These are phyloP conservation scores for Phytophthora hibernalis DNA, from an alignment of 352 stramenopile genomes.

Conservation along the genomic window DNA sequence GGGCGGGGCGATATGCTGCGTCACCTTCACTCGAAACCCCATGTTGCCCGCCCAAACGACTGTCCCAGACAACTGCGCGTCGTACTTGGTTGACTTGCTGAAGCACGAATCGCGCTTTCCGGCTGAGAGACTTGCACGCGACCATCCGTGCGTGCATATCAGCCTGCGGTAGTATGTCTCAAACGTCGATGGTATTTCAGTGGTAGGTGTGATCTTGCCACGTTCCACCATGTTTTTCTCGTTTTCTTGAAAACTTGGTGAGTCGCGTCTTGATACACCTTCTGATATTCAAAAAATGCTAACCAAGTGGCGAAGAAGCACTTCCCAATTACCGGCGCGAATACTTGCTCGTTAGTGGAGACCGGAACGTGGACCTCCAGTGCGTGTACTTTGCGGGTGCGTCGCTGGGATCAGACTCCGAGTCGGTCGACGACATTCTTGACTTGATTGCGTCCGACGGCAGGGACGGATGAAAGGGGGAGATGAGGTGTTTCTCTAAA, in stretches of 20 bases:
- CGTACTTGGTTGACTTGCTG: too few species aligned
- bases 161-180: background rate
- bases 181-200: too few species aligned
- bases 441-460: too few species aligned
- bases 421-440: too few species aligned
- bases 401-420: too few species aligned
- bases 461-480: background rate
- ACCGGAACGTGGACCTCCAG: too few species aligned
- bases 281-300: background rate
- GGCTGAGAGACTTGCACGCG: background rate
- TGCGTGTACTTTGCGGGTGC: too few species aligned
- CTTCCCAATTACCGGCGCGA: too few species aligned
- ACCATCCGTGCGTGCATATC: background rate
- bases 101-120: background rate
- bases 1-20: background rate
- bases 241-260: conserved; percentile 1
- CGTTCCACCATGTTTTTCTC: too few species aligned
- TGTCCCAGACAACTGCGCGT: too few species aligned
- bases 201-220: too few species aligned
- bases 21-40: background rate
- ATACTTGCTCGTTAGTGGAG: too few species aligned
- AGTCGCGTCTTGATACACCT: background rate
- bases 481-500: background rate
- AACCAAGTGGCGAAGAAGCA: background rate
- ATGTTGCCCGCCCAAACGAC: background rate